Conservation (phyloP, 1,284 basidiomycete genomes). For the Marasmius oreades region DNA sequence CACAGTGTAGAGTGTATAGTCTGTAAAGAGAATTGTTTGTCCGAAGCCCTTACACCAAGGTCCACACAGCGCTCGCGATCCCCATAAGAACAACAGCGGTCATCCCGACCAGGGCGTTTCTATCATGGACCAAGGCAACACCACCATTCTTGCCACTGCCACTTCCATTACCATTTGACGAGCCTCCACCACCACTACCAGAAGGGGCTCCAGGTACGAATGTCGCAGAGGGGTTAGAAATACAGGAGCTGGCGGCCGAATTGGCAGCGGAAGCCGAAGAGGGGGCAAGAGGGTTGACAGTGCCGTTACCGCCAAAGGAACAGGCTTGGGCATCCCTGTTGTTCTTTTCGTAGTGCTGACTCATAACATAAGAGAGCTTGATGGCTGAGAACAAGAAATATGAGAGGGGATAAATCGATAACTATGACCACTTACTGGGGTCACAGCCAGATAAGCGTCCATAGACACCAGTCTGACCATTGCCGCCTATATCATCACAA, state of each 20-base stretch:
- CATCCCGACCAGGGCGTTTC: slow-evolving; percentile 40
- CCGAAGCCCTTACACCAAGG: slow-evolving; percentile 32
- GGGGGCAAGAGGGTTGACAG: slow-evolving; percentile 59
- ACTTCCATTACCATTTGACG: slow-evolving; percentile 15
- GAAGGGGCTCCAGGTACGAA: slow-evolving; percentile 61
- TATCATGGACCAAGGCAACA: slow-evolving; percentile 27
- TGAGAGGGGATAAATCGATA: slow-evolving; percentile 15
- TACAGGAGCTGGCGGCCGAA: slow-evolving; percentile 66
- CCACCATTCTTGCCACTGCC: slow-evolving; percentile 26
- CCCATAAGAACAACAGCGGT: slow-evolving; percentile 34
- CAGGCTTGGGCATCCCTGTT: slow-evolving; percentile 60
- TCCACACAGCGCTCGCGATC: slow-evolving; percentile 42
- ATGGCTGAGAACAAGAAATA: slow-evolving; percentile 41
- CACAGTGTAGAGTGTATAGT: not conserved
- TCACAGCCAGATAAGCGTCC: slow-evolving; percentile 74
- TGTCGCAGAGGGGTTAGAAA: slow-evolving; percentile 64
- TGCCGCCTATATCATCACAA: slow-evolving; percentile 69
- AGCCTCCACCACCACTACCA: slow-evolving; percentile 21
- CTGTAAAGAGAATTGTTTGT: not conserved
- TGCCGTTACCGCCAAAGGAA: slow-evolving; percentile 82
- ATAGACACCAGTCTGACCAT: slow-evolving; percentile 75
- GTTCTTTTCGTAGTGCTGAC: slow-evolving; percentile 69
- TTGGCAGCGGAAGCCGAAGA: slow-evolving; percentile 51
- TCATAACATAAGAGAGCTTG: slow-evolving; percentile 84
- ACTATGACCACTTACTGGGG: slow-evolving; percentile 49